These are phyloP conservation scores for Sisymbrium altissimum DNA, from an alignment of 345 rosid genomes.

Conservation along the genomic window DNA sequence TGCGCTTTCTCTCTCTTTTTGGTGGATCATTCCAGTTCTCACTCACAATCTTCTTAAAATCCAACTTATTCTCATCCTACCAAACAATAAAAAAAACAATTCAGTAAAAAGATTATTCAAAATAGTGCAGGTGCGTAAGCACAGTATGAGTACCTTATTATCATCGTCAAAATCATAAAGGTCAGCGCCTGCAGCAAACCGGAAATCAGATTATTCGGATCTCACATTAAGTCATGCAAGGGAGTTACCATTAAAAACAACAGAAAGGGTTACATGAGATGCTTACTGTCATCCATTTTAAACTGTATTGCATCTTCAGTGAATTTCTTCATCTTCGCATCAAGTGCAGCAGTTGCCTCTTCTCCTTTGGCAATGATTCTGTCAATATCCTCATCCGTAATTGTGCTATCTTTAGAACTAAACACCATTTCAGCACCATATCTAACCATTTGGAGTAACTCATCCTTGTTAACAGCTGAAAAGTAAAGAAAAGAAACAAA, in stretches of 20 bases:
- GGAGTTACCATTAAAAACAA: background rate
- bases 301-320: constrained; percentile 97
- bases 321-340: constrained; percentile 98
- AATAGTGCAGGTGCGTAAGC: background rate
- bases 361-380: constrained; percentile 98
- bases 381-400: constrained; percentile 95
- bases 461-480: constrained; percentile 97
- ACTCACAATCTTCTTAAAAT: constrained; percentile 88
- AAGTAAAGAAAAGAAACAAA: background rate
- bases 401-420: constrained; percentile 97
- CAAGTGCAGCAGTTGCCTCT: constrained; percentile 95
- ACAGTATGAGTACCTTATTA: constrained; percentile 49
- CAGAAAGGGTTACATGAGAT: background rate
- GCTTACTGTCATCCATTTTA: constrained; percentile 94
- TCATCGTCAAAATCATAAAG: constrained; percentile 93
- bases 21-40: constrained; percentile 99
- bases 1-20: constrained; percentile 95
- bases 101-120: background rate
- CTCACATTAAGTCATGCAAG: constrained; percentile 3
- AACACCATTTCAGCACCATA: constrained; percentile 99
- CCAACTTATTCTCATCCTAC: constrained; percentile 87
- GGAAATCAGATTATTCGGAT: background rate
- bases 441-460: constrained; percentile 99
- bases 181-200: constrained; percentile 70
- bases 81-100: constrained; percentile 21